Conservation (phyloP, 148 eudicot species). For the Fagopyrum tataricum region DNA sequence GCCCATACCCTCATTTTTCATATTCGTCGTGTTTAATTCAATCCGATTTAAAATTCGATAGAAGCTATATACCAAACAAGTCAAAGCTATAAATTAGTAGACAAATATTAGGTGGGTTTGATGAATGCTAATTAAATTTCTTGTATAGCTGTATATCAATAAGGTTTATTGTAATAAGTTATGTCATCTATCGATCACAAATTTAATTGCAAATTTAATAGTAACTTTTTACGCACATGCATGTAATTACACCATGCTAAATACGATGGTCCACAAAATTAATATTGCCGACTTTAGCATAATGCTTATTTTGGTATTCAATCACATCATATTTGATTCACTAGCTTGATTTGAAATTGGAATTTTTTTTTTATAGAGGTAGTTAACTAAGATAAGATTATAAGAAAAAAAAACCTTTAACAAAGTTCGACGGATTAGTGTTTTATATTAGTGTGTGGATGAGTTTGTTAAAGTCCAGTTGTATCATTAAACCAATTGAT, state of each 20-base stretch:
- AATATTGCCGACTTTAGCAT: slow-evolving; percentile 1
- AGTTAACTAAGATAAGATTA: too few species aligned
- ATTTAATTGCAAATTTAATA: background rate
- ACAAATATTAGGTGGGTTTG: background rate
- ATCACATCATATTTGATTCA: too few species aligned
- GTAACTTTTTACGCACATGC: background rate
- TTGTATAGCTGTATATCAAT: slow-evolving; percentile 1
- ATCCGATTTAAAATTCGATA: too few species aligned
- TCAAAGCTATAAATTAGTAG: background rate
- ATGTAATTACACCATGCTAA: slow-evolving; percentile 6
- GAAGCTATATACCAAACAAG: background rate
- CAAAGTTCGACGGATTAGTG: too few species aligned
- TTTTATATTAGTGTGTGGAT: too few species aligned
- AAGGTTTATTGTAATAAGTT: background rate
- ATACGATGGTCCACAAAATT: background rate
- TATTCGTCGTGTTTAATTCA: too few species aligned
- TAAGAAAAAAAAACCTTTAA: too few species aligned
- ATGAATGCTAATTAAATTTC: background rate
- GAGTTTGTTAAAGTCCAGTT: too few species aligned
- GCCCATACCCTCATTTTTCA: too few species aligned
- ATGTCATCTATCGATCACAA: background rate
- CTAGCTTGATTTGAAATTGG: too few species aligned
- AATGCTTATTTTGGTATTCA: background rate
- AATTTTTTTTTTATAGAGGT: too few species aligned
- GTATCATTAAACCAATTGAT: too few species aligned